Conservation (phyloP, 495 filamentous ascomycete species). For the Amniculicola lignicola region DNA sequence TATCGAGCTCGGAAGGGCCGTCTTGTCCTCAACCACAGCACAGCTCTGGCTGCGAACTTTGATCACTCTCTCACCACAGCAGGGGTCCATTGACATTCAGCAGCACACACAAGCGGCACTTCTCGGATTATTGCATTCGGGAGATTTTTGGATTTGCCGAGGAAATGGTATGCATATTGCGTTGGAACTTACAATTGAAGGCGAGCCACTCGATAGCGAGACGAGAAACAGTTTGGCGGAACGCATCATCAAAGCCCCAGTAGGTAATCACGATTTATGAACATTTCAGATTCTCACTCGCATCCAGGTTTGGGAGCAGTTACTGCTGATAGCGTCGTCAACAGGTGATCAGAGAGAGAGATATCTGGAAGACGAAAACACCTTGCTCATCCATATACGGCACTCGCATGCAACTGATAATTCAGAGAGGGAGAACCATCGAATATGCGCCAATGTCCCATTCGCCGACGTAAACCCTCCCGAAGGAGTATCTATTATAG, state of each 20-base stretch:
- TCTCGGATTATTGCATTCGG: conserved; percentile 17
- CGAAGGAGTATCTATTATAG: conserved; percentile 10
- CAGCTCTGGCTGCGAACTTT: conserved; percentile 27
- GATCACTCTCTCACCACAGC: conserved; percentile 27
- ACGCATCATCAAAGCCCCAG: conserved; percentile 31
- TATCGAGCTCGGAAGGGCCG: conserved; percentile 34
- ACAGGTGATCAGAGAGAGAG: not conserved
- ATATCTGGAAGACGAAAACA: not conserved
- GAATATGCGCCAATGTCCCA: conserved; percentile 20
- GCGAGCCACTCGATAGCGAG: conserved; percentile 2
- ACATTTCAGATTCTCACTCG: not conserved
- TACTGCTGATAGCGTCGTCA: conserved; percentile 23
- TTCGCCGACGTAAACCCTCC: conserved; percentile 29
- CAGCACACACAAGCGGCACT: conserved; percentile 3
- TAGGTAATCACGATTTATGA: conserved; percentile 2
- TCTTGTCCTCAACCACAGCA: conserved; percentile 26
- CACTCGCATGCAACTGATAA: conserved; percentile 4
- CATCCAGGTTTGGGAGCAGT: conserved; percentile 33
- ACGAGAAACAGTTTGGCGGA: conserved; percentile 16
- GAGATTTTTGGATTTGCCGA: conserved; percentile 30
- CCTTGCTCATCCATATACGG: conserved; percentile 28
- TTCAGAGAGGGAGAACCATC: conserved; percentile 4
- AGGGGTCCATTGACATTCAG: conserved; percentile 17
- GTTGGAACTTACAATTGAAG: conserved; percentile 26
- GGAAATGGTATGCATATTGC: conserved; percentile 32